phyloP scores from a whole-genome alignment of 2,329 filamentous ascomycete species.

The Sclerotinia glacialis region DNA sequence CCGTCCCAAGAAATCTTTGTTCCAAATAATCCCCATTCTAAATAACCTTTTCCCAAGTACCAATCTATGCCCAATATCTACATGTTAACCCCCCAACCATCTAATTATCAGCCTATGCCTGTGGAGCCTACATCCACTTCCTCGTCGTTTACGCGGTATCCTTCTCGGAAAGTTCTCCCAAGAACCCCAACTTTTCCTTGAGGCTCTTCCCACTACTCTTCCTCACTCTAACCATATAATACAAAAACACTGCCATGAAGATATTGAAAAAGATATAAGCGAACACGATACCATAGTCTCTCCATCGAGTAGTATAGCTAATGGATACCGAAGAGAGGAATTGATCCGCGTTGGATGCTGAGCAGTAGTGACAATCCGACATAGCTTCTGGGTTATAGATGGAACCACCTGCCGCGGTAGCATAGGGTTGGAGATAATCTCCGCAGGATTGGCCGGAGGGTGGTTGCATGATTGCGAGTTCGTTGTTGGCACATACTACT shows the following conservation, averaged over 20 bases:
- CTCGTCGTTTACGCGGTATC: constrained; percentile 20
- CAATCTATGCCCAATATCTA: too few species aligned
- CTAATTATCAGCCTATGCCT: constrained; percentile 20
- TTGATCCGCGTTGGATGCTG: constrained; percentile 51
- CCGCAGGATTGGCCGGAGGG: constrained; percentile 54
- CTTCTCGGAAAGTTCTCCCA: constrained; percentile 28
- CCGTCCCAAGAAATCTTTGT: too few species aligned
- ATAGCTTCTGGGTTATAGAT: constrained; percentile 51
- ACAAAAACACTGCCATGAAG: constrained; percentile 50
- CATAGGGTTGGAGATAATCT: constrained; percentile 55
- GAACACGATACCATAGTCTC: constrained; percentile 64
- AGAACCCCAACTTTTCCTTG: constrained; percentile 21
- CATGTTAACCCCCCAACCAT: too few species aligned
- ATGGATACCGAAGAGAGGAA: constrained; percentile 51
- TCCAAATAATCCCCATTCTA: too few species aligned
- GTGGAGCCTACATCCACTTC: constrained; percentile 23
- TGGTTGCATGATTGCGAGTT: constrained; percentile 65
- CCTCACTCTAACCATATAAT: constrained; percentile 48
- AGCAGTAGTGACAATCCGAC: constrained; percentile 56
- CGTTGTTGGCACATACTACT: constrained; percentile 66
- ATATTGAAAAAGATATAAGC: constrained; percentile 57
- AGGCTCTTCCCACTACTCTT: constrained; percentile 28
- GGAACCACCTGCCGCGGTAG: constrained; percentile 49
- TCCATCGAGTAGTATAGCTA: constrained; percentile 59
- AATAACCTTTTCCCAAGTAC: too few species aligned